Percentiles rank a stretch among this genome's conserved stretches.
These are phyloP conservation scores for Yamadazyma dushanensis DNA, from an alignment of 1,139 yeast species.

Conservation along the genomic window DNA sequence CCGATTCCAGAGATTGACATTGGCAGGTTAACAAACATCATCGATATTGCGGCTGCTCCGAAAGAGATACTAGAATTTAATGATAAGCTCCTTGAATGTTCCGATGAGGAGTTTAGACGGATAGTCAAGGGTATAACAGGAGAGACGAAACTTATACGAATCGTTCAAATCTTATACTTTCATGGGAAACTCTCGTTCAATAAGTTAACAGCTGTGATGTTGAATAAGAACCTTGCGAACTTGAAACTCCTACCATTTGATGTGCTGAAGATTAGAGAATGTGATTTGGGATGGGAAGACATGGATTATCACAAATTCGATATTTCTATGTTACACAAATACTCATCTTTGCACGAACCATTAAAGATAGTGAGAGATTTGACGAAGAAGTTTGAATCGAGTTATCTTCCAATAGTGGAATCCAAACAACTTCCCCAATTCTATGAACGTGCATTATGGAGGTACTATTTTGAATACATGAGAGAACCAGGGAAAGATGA, in stretches of 20 bases:
- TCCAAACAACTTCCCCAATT: slow-evolving; percentile 29
- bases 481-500: slow-evolving; percentile 20
- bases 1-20: slow-evolving; percentile 11
- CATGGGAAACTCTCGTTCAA: slow-evolving; percentile 28
- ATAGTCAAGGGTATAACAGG: slow-evolving; percentile 24
- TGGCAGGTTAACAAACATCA: slow-evolving; percentile 18
- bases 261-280: slow-evolving; percentile 10
- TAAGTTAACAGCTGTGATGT: slow-evolving; percentile 27
- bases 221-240: slow-evolving; percentile 27
- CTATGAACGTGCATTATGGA: slow-evolving; percentile 46
- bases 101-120: slow-evolving; percentile 18
- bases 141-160: slow-evolving; percentile 28
- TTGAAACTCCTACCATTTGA: slow-evolving; percentile 27
- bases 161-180: slow-evolving; percentile 26
- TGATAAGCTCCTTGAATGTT: slow-evolving; percentile 15
- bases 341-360: slow-evolving; percentile 34
- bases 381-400: slow-evolving; percentile 25
- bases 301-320: slow-evolving; percentile 23
- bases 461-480: slow-evolving; percentile 37
- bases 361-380: slow-evolving; percentile 31
- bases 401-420: slow-evolving; percentile 30
- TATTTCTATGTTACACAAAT: slow-evolving; percentile 36
- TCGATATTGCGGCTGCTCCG: slow-evolving; percentile 21
- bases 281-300: slow-evolving; percentile 13
- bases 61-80: slow-evolving; percentile 14